A percentile compares a stretch with the other conserved stretches of the same genome.
Evolutionary conservation across 768 basidiomycete genomes (phyloP).

Genomic region (Psilocybe cubensis): DNA sequence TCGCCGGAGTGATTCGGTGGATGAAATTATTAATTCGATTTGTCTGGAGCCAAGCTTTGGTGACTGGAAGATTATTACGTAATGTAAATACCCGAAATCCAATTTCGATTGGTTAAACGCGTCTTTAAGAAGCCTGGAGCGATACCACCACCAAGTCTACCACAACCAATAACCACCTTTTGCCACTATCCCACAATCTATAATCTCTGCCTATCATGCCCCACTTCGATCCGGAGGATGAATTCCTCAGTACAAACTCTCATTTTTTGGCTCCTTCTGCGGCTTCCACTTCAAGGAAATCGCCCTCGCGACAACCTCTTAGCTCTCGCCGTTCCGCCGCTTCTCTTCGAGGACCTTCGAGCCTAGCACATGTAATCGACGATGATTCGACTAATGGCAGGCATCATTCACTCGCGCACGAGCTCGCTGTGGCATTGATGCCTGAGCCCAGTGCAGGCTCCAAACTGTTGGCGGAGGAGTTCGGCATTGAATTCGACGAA

Average conservation of each 20-base stretch:
- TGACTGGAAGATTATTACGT: constrained; percentile 16
- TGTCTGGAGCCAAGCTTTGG: background rate
- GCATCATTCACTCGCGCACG: constrained; percentile 81
- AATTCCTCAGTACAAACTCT: constrained; percentile 30
- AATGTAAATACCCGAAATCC: constrained; percentile 12
- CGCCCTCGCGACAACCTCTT: constrained; percentile 37
- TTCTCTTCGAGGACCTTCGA: constrained; percentile 50
- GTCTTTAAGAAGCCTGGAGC: constrained; percentile 1
- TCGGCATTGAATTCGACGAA: constrained; percentile 89
- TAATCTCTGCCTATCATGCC: constrained; percentile 28
- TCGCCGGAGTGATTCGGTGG: too few relatives aligned
- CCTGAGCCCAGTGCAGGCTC: constrained; percentile 83
- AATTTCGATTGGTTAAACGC: constrained; percentile 8
- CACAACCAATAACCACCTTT: constrained; percentile 9
- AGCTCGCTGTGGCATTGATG: constrained; percentile 85
- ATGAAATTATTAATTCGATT: too few relatives aligned
- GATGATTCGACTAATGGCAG: constrained; percentile 41
- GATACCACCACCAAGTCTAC: constrained; percentile 16
- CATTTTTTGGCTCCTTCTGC: constrained; percentile 35
- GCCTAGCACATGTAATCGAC: constrained; percentile 36
- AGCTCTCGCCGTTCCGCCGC: constrained; percentile 50
- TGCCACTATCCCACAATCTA: background rate
- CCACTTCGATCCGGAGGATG: constrained; percentile 34
- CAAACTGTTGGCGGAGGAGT: constrained; percentile 82
- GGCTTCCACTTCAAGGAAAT: constrained; percentile 32